Percentiles rank a stretch among this genome's conserved stretches.
phyloP scores from a whole-genome alignment of 1,284 basidiomycete genomes.

The Anthracocystis setariae region DNA sequence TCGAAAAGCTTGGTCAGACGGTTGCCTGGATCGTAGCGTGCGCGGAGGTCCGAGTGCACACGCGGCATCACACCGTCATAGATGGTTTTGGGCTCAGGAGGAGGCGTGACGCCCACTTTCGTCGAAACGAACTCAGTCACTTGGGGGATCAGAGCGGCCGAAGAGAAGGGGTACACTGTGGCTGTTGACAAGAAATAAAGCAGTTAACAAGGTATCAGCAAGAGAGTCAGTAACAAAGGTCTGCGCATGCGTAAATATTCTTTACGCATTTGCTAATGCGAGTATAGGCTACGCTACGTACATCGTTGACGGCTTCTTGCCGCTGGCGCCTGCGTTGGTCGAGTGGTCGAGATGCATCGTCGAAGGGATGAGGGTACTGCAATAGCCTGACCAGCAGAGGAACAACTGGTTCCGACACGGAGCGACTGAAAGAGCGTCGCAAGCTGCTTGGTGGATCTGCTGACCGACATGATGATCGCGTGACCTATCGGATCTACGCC shows the following conservation, averaged over 20 bases:
- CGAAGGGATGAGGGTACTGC: slow-evolving; percentile 17
- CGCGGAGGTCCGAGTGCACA: slow-evolving; percentile 54
- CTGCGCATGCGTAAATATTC: too few relatives aligned
- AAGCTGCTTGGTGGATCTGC: slow-evolving; percentile 25
- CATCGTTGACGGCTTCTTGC: slow-evolving; percentile 22
- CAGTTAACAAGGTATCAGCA: neutral
- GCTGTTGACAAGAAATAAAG: slow-evolving; percentile 6
- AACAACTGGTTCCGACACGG: slow-evolving; percentile 14
- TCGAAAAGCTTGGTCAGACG: slow-evolving; percentile 62
- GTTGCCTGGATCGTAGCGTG: slow-evolving; percentile 57
- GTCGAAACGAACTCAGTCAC: slow-evolving; percentile 37
- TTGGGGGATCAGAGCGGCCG: slow-evolving; percentile 44
- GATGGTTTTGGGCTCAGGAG: slow-evolving; percentile 41
- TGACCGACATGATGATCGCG: slow-evolving; percentile 14
- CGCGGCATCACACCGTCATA: slow-evolving; percentile 57
- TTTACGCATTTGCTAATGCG: too few relatives aligned
- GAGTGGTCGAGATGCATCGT: slow-evolving; percentile 39
- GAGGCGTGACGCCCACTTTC: slow-evolving; percentile 37
- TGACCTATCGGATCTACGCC: neutral
- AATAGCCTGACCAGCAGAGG: neutral
- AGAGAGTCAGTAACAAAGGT: too few relatives aligned
- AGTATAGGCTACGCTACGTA: slow-evolving; percentile 7
- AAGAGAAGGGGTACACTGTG: slow-evolving; percentile 51
- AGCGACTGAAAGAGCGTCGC: slow-evolving; percentile 42
- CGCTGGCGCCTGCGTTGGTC: slow-evolving; percentile 1